Percentiles rank a stretch among this genome's conserved stretches.
Conservation (phyloP, 345 rosid species). For the Hypericum androsaemum region DNA sequence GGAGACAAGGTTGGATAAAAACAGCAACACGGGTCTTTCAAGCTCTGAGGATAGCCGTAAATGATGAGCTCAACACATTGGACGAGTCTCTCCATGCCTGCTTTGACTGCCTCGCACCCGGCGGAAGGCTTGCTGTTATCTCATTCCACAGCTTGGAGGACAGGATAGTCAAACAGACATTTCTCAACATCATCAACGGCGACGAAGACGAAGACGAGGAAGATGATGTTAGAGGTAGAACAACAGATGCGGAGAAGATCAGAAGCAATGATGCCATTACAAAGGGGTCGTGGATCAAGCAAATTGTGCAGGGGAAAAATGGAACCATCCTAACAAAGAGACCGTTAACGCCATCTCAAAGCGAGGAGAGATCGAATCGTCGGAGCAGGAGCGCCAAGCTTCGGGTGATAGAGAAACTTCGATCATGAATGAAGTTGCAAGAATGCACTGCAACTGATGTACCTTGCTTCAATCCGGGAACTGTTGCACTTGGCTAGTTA, state of each 20-base stretch:
- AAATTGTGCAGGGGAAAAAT: constrained; percentile 40
- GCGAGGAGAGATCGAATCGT: constrained; percentile 65
- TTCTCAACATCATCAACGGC: constrained; percentile 53
- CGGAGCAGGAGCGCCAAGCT: constrained; percentile 85
- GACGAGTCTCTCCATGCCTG: constrained; percentile 54
- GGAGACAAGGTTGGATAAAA: constrained; percentile 95
- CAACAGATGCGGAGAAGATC: constrained; percentile 14
- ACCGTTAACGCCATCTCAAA: constrained; percentile 79
- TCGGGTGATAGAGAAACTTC: constrained; percentile 60
- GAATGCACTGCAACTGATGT: too few relatives aligned
- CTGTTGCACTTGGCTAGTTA: too few relatives aligned
- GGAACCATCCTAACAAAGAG: constrained; percentile 80
- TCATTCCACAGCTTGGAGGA: constrained; percentile 96
- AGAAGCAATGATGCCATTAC: constrained; percentile 12
- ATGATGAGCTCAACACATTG: constrained; percentile 75
- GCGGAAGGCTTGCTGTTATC: constrained; percentile 84
- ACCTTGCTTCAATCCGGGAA: too few relatives aligned
- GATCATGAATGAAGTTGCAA: background rate
- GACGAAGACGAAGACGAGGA: constrained; percentile 18
- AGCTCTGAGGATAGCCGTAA: constrained; percentile 85
- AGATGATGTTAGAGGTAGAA: constrained; percentile 12
- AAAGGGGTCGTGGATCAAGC: constrained; percentile 57
- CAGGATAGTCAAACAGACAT: constrained; percentile 80
- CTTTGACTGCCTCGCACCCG: constrained; percentile 75
- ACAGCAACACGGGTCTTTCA: constrained; percentile 94